These are phyloP conservation scores for Russula virescens DNA, from an alignment of 768 basidiomycete species.

Conservation along the genomic window DNA sequence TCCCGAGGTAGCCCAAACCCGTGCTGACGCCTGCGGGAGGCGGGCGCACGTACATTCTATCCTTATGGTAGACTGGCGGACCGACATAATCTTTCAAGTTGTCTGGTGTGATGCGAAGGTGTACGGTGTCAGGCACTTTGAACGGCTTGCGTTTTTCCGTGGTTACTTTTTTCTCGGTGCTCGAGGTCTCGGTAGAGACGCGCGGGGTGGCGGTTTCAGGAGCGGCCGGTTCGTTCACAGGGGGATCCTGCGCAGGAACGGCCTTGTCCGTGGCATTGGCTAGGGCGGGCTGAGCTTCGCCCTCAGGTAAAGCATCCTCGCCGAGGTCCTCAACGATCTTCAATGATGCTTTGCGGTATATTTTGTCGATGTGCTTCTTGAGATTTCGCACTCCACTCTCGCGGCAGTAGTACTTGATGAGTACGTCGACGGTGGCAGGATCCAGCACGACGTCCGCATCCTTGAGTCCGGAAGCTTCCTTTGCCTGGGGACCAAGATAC, in stretches of 20 bases:
- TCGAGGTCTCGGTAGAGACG: conserved; percentile 18
- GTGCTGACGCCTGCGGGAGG: conserved; percentile 93
- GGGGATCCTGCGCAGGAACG: conserved; percentile 50
- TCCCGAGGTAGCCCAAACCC: conserved; percentile 92
- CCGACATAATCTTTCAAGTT: conserved; percentile 97
- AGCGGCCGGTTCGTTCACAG: conserved; percentile 35
- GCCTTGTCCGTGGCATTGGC: conserved; percentile 29
- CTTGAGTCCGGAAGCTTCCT: conserved; percentile 82
- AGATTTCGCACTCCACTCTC: conserved; percentile 95
- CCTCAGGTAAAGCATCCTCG: conserved; percentile 79
- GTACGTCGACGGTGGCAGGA: conserved; percentile 67
- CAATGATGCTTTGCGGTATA: conserved; percentile 93
- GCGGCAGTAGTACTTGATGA: conserved; percentile 96
- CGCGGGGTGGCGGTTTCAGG: conserved; percentile 27
- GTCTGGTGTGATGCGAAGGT: conserved; percentile 75
- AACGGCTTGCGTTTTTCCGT: conserved; percentile 77
- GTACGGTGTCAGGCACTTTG: conserved; percentile 69
- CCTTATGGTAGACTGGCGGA: conserved; percentile 91
- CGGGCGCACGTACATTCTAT: conserved; percentile 73
- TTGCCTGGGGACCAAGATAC: conserved; percentile 91
- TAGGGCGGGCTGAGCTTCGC: conserved; percentile 30
- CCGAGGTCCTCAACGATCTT: conserved; percentile 88
- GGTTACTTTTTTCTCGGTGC: conserved; percentile 48
- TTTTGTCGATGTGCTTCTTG: conserved; percentile 99
- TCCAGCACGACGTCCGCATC: conserved; percentile 78